These are phyloP conservation scores for Suillus variegatus DNA, from an alignment of 768 basidiomycete species.

Conservation along the genomic window DNA sequence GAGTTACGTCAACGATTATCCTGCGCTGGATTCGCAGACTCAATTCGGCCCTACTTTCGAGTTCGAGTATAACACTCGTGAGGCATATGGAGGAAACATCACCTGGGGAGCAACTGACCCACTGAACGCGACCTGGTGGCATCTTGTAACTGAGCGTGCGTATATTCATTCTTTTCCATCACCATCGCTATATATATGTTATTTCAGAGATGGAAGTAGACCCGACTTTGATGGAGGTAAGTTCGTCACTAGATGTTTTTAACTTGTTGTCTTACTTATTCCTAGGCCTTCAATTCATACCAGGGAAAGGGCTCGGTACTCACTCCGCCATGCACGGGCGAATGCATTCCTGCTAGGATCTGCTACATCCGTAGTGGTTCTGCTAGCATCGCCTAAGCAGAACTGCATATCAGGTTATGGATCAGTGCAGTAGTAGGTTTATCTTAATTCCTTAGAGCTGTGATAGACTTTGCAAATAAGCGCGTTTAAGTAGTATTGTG, in stretches of 20 bases:
- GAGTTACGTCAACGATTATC: constrained; percentile 59
- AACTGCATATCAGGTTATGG: constrained; percentile 68
- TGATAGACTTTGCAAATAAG: not conserved
- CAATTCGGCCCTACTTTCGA: constrained; percentile 60
- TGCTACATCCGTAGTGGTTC: constrained; percentile 81
- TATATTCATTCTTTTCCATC: constrained; percentile 9
- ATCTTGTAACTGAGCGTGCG: constrained; percentile 71
- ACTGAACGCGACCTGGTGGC: constrained; percentile 84
- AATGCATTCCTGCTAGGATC: constrained; percentile 66
- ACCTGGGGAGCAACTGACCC: constrained; percentile 67
- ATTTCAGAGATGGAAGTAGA: constrained; percentile 58
- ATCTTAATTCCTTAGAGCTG: not conserved
- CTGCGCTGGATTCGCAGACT: constrained; percentile 57
- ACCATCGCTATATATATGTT: constrained; percentile 7
- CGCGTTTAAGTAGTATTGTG: not conserved
- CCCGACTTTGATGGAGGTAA: constrained; percentile 57
- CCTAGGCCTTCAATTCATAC: constrained; percentile 62
- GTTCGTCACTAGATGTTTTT: constrained; percentile 18
- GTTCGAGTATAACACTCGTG: constrained; percentile 69
- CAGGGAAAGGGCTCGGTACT: constrained; percentile 71
- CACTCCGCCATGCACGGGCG: constrained; percentile 55
- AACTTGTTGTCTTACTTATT: constrained; percentile 8
- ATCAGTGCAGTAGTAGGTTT: constrained; percentile 53
- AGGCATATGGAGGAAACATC: constrained; percentile 57
- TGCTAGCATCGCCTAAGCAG: constrained; percentile 52